A percentile compares a stretch with the other conserved stretches of the same genome.
phyloP scores from a whole-genome alignment of 306 rosid species.

The Ormosia emarginata region DNA sequence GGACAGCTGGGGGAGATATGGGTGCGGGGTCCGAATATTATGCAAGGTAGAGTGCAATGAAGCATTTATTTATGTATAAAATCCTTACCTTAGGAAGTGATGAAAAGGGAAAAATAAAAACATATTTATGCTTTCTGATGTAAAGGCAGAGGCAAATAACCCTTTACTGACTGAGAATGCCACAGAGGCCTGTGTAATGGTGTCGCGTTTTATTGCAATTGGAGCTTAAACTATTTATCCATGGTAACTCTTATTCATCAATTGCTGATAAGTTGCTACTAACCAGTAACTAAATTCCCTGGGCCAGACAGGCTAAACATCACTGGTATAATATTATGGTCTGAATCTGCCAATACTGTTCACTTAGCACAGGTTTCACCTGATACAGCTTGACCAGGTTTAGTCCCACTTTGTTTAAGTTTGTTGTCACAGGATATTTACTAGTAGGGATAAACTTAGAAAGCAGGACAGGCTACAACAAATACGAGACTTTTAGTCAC shows the following conservation, averaged over 20 bases:
- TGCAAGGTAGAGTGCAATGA: slow-evolving; percentile 52
- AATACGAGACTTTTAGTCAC: neutral
- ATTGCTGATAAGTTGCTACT: too few relatives aligned
- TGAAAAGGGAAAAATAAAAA: neutral
- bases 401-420: neutral
- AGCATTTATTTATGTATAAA: neutral
- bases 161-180: neutral
- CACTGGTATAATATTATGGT: neutral
- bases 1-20: slow-evolving; percentile 84
- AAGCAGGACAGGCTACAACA: neutral
- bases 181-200: neutral
- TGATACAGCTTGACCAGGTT: neutral
- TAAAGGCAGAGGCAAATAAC: neutral
- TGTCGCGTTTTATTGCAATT: neutral
- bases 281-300: neutral
- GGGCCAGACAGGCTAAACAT: neutral
- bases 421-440: neutral
- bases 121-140: neutral
- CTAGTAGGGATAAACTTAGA: neutral
- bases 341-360: neutral
- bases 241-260: too few relatives aligned
- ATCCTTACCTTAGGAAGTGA: neutral
- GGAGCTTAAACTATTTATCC: neutral
- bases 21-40: slow-evolving; percentile 89
- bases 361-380: neutral